phyloP scores from a whole-genome alignment of 352 stramenopile species.

The Blastocystis hominis region DNA sequence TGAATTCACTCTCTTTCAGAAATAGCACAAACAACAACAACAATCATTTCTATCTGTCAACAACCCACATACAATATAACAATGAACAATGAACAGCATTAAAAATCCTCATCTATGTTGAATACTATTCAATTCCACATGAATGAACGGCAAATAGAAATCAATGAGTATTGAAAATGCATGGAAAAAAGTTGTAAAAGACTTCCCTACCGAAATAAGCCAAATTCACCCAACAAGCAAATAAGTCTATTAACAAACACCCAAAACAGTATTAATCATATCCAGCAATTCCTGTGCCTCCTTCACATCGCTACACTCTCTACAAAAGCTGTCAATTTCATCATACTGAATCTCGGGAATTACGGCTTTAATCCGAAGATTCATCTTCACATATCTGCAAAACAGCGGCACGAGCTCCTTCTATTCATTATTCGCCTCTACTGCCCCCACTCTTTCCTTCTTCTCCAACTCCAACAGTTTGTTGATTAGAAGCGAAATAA shows the following conservation, averaged over 20 bases:
- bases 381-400: neutral
- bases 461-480: neutral
- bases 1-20: too few species aligned
- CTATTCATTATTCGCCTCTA: neutral
- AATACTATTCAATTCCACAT: too few species aligned
- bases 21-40: too few species aligned
- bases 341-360: neutral
- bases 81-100: too few species aligned
- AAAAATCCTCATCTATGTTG: too few species aligned
- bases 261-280: neutral
- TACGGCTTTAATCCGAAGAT: neutral
- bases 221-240: neutral
- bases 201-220: too few species aligned
- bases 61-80: too few species aligned
- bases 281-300: neutral
- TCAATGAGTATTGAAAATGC: too few species aligned
- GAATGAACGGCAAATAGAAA: too few species aligned
- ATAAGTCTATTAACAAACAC: neutral
- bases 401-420: neutral
- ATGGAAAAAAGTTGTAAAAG: too few species aligned
- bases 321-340: slow-evolving; percentile 37
- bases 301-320: neutral
- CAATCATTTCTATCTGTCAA: too few species aligned
- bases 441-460: neutral
- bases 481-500: slow-evolving; percentile 1